Evolutionary conservation across 176 grass and related monocot genomes (phyloP).

Genomic region (Oryza officinalis): DNA sequence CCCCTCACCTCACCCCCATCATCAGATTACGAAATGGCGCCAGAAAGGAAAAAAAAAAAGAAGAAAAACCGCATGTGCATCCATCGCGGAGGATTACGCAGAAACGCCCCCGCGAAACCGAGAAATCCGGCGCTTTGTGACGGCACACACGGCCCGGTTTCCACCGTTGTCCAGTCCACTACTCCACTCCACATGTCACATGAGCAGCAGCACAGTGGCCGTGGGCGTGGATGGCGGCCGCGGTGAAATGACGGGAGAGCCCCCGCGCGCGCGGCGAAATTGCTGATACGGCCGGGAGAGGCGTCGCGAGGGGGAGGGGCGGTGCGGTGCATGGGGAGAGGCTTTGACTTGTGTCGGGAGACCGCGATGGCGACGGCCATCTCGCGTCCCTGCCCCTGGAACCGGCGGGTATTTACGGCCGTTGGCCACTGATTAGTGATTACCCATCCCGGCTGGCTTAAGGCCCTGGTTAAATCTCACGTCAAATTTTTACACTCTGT

Average conservation of each 20-base stretch:
- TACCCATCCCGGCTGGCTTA: too few species aligned
- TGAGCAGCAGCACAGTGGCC: neutral
- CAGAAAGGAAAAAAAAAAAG: neutral
- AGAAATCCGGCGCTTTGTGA: too few species aligned
- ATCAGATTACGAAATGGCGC: neutral
- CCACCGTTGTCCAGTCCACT: neutral
- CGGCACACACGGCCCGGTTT: too few species aligned
- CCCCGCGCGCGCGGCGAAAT: slow-evolving; percentile 9
- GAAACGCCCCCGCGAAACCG: neutral
- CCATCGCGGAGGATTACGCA: neutral
- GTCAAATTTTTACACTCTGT: too few species aligned
- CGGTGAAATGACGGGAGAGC: slow-evolving; percentile 22
- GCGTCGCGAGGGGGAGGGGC: too few species aligned
- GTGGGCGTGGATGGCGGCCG: too few species aligned
- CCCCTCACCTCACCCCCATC: too few species aligned
- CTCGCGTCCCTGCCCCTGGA: neutral
- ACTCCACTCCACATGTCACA: neutral
- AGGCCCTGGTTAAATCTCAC: too few species aligned
- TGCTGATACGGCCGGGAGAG: neutral
- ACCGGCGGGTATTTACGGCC: neutral
- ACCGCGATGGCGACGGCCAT: slow-evolving; percentile 1
- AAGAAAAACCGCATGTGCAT: neutral
- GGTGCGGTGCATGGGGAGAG: neutral
- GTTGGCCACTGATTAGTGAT: neutral
- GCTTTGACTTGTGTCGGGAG: slow-evolving; percentile 37